Base-by-base conservation (phyloP, 345 rosid genomes). In the Mercurialis annua region DNA sequence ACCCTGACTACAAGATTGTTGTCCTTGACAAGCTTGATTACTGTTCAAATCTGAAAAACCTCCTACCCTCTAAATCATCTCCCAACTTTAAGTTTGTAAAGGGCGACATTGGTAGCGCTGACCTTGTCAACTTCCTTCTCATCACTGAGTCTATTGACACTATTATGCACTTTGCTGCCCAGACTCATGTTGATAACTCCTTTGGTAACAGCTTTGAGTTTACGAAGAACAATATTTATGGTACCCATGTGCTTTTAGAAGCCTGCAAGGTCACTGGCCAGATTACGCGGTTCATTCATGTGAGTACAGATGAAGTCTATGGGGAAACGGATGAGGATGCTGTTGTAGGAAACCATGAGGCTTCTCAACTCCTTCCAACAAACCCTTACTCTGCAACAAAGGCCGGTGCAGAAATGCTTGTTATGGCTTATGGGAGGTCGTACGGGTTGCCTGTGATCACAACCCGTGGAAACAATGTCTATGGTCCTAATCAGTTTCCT, bases 261-360 rank as follows among this genome's bases (percentile, higher is more conserved):
- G 97, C 97, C 29, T 88, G 97, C 75, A 90, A 90, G 77, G 97
- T 90, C 21, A 90, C 97, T 67, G 97, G 97, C 52, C 92, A 83
- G 85, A 81, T 90, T 44, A 72, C 77, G 87, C 87, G 97, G 80
- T 90, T 90, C 71, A 90, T 90, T 67, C 97, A 90, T 66, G 97
- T 90, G 10, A 90, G 97, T 76, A 90, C 97, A 10, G 97, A 90
- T 70, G 97, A 90, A 75, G 97, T 90, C 5, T 91, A 91, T 66
- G 97, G 97, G 57, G 96, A 91, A 74, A 91, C 96, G 0, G 96
- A 91, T 65, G 97, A 91, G 72, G 97, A 91, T 71, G 97, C 97
- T 21, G 85, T 86, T 34, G 97, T 89, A 26, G 97, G 96, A 77
- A 91, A 91, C 76, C 90, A 87, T 27, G 97, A 91, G 75, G 97